These are phyloP conservation scores for Dictyostelium purpureum DNA, from an alignment of 78 protist species.

Conservation along the genomic window DNA sequence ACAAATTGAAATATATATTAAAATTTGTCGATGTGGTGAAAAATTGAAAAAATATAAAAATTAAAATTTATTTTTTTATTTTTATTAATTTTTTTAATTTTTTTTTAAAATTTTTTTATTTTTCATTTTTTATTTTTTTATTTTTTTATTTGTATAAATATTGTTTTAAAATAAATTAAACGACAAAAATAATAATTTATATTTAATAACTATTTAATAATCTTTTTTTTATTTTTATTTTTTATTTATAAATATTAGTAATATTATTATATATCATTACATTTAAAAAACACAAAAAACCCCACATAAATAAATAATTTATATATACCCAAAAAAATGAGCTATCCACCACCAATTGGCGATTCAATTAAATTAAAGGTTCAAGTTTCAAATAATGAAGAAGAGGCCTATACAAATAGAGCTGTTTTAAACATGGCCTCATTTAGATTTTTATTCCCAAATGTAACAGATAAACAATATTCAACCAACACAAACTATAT, in stretches of 20 bases:
- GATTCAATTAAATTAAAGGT: background rate
- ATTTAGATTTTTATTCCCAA: constrained; percentile 1
- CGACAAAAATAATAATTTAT: too few relatives aligned
- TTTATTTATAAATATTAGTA: too few relatives aligned
- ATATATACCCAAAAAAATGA: background rate
- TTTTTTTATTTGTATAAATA: background rate
- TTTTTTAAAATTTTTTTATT: background rate
- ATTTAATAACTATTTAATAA: too few relatives aligned
- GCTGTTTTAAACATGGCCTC: background rate
- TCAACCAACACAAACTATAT: constrained; percentile 18
- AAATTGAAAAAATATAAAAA: too few relatives aligned
- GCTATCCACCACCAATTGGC: background rate
- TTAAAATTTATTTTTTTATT: background rate
- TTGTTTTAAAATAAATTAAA: background rate
- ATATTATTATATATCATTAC: background rate
- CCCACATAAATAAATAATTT: background rate
- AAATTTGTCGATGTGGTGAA: too few relatives aligned
- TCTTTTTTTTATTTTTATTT: too few relatives aligned
- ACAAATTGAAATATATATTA: too few relatives aligned
- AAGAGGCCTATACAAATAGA: constrained; percentile 24
- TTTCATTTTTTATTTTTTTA: background rate
- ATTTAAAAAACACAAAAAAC: background rate
- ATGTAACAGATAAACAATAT: background rate
- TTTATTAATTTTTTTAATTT: background rate
- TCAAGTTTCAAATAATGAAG: background rate